Percentiles rank a stretch among this genome's conserved stretches.
phyloP scores from a whole-genome alignment of 345 rosid genomes.

The Syzygium oleosum region DNA sequence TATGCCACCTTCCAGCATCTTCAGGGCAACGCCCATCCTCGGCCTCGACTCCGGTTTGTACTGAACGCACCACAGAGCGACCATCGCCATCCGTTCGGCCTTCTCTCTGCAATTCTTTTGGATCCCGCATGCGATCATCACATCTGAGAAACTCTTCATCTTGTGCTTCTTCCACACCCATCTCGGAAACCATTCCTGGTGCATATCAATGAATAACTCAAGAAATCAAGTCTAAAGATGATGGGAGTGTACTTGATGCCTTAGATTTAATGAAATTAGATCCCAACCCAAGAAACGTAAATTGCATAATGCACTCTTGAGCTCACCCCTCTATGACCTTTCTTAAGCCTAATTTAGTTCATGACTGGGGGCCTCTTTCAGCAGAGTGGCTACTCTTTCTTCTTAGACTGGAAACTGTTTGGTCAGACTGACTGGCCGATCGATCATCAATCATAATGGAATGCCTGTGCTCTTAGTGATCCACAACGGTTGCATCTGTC shows the following conservation, averaged over 20 bases:
- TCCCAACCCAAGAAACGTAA: not conserved
- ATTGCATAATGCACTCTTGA: not conserved
- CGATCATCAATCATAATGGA: too few relatives aligned
- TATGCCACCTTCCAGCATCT: slow-evolving; percentile 9
- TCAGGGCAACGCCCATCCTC: slow-evolving; percentile 3
- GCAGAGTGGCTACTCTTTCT: too few relatives aligned
- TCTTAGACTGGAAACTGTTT: too few relatives aligned
- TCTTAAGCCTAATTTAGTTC: too few relatives aligned
- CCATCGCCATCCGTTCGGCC: not conserved
- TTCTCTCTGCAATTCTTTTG: slow-evolving; percentile 1
- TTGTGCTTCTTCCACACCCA: slow-evolving; percentile 1
- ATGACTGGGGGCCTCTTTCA: too few relatives aligned
- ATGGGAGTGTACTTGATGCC: not conserved
- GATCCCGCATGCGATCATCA: not conserved
- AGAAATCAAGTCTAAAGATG: not conserved
- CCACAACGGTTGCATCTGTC: too few relatives aligned
- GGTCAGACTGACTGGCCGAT: too few relatives aligned
- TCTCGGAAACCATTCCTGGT: slow-evolving; percentile 1
- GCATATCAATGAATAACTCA: not conserved
- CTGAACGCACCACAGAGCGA: slow-evolving; percentile 8
- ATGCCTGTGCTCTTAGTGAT: too few relatives aligned
- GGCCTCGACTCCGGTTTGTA: slow-evolving; percentile 5
- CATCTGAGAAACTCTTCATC: not conserved
- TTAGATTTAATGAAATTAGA: not conserved
- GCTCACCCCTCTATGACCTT: not conserved